Evolutionary conservation across 2,329 filamentous ascomycete species (phyloP).

Genomic region (Chaetomiaceae sp.): DNA sequence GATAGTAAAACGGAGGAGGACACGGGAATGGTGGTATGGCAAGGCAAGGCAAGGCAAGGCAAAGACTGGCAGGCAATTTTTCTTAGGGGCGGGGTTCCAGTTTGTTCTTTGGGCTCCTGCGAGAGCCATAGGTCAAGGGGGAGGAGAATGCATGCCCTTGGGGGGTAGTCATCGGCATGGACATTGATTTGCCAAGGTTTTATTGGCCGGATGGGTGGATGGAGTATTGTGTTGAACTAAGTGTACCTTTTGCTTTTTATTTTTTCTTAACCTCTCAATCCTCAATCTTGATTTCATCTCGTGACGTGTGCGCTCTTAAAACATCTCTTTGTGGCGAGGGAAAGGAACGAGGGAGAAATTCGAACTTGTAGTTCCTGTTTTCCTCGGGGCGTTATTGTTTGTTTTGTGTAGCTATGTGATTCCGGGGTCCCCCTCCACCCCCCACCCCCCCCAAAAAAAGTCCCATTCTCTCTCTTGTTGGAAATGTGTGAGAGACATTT

Average conservation of each 20-base stretch:
- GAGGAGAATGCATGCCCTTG: background rate
- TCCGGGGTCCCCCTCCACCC: no score
- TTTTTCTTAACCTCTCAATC: background rate
- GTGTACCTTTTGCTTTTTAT: background rate
- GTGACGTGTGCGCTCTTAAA: background rate
- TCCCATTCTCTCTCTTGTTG: no score
- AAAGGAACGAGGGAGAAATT: background rate
- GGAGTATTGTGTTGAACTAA: conserved; percentile 8
- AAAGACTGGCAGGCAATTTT: conserved; percentile 20
- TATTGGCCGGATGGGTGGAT: background rate
- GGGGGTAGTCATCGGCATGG: background rate
- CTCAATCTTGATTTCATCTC: background rate
- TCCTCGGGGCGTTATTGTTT: background rate
- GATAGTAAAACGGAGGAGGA: background rate
- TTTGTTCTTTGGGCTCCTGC: conserved; percentile 1
- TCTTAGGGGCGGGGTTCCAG: background rate
- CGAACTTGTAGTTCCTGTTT: background rate
- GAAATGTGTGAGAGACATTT: no score
- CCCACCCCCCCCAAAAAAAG: no score
- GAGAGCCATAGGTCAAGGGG: background rate
- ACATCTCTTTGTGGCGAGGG: background rate
- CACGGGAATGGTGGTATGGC: background rate
- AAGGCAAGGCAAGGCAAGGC: background rate
- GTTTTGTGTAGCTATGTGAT: background rate
- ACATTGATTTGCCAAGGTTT: background rate